Evolutionary conservation across 441 rosid genomes (phyloP), one percentile per base, ranked within the genome.

Genomic region (Euphorbia schlechtendalii): DNA sequence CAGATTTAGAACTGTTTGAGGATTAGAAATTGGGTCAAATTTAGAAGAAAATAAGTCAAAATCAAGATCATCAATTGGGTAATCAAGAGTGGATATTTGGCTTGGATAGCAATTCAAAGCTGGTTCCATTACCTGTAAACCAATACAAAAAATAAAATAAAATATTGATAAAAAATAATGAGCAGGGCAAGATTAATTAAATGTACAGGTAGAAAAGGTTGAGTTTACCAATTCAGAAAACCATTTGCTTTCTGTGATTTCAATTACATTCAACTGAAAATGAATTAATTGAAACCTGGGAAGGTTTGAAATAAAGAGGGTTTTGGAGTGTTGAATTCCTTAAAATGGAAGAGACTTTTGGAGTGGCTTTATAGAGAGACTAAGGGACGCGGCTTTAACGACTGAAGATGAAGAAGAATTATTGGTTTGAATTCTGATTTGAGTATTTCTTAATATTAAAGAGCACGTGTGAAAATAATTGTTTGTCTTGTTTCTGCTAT

Each of bases 201-300:
- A 32, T 1, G 0, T 10, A 6, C 36, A 38, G 10, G 41, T 8
- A 1, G 21, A 13, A 22, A 18, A 55, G 27, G 22, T 13, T 18
- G 18, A 15, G 18, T 38, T 57, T 73, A 79, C 82, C 78, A 64
- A 62, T 61, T 74, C 81, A 54, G 82, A 66, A 17, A 77, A 56
- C 79, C 76, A 65, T 67, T 72, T 72, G 10, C 69, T 45, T 14
- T 80, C 67, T 59, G 79, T 49, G 52, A 73, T 76, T 69, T 81
- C 85, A 83, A 81, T 77, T 20, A 36, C 22, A 59, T 55, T 36
- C 14, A 40, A 18, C 0, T 48, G 22, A 2, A 43, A 43, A 17
- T 12, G 2, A 40, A 5, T 40, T 40, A 1, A 40, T 1, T 1
- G 11, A 12, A 5, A 40, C 1, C 11, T 8, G 45, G 7, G 11